Evolutionary conservation across 768 basidiomycete genomes (phyloP), one percentile per base, ranked within the genome.

Genomic region (Lentinula guzmanii): DNA sequence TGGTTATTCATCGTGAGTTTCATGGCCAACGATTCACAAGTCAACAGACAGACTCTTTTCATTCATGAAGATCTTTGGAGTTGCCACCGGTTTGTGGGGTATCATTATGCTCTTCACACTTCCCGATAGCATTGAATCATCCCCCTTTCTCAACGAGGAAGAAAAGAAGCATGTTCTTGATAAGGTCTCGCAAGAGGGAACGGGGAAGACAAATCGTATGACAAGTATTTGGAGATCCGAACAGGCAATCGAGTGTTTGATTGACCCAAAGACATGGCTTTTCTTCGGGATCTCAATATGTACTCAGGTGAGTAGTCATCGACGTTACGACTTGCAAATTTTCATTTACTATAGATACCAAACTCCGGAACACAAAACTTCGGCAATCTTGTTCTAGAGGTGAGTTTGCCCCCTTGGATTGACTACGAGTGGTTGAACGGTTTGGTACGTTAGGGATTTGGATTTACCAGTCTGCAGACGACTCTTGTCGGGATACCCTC

Each of bases 311-410:
- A 39, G 37, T 6, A 4, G 7, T 41, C 18, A 21, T 18, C 18
- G 18, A 5, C n/a, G 28, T 28, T 21, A n/a, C 34, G 13, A 33
- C 7, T 52, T 33, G 18, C 35, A 41, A 15, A 2, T 8, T 10
- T 21, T 2, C 5, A 21, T 11, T 11, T 28, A 11, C 1, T 18
- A 21, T 18, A 54, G 53, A 54, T 54, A 21, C 53, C 53, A 13
- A 54, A 54, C n/a, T 54, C 53, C 21, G 53, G 53, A 54, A 54
- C 53, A 2, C 53, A 54, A 41, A 54, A 54, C 39, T 54, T 54
- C 34, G 53, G 33, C 18, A 54, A 54, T 54, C 53, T 54, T 41
- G 53, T 54, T 4, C 53, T 54, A 41, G 15, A 54, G 37, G 53
- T 54, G 15, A 11, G 11, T 16, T 18, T 10, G 5, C 11, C 16